A percentile compares a stretch with the other conserved stretches of the same genome.
phyloP scores from a whole-genome alignment of 202 grass and related monocot species.

The Dendrocalamus latiflorus region DNA sequence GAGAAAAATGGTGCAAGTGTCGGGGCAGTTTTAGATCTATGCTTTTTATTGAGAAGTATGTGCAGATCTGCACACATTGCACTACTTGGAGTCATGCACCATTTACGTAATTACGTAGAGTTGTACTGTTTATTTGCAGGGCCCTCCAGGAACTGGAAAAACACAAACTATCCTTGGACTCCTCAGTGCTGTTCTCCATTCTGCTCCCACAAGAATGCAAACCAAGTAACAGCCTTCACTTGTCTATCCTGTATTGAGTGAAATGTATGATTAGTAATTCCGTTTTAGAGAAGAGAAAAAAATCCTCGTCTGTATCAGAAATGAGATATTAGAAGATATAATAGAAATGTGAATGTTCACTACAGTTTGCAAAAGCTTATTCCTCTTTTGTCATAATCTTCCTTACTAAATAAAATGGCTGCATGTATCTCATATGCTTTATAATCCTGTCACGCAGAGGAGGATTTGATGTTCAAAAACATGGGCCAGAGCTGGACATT shows the following conservation, averaged over 20 bases:
- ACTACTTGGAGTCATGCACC: not conserved
- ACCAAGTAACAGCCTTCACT: conserved; percentile 50
- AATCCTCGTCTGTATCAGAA: not conserved
- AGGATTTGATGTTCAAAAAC: conserved; percentile 55
- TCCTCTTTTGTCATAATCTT: not conserved
- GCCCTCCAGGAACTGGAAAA: conserved; percentile 95
- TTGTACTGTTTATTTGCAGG: conserved; percentile 49
- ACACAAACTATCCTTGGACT: conserved; percentile 99
- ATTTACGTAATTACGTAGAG: not conserved
- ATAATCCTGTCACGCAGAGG: conserved; percentile 43
- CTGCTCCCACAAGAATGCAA: conserved; percentile 69
- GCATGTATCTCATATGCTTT: conserved; percentile 15
- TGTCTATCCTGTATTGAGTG: conserved; percentile 19
- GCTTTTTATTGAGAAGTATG: conserved; percentile 3
- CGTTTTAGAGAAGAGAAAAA: not conserved
- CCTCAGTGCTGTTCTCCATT: conserved; percentile 97
- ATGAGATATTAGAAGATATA: conserved; percentile 13
- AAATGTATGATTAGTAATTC: conserved; percentile 6
- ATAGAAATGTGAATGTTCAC: conserved; percentile 3
- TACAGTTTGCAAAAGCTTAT: conserved; percentile 1
- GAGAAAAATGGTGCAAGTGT: conserved; percentile 12
- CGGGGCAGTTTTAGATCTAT: not conserved
- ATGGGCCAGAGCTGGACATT: conserved; percentile 54
- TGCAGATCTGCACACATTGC: not conserved
- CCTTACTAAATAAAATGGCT: conserved; percentile 12